These are phyloP conservation scores for Neurospora africana DNA, from an alignment of 495 filamentous ascomycete species.

Conservation along the genomic window DNA sequence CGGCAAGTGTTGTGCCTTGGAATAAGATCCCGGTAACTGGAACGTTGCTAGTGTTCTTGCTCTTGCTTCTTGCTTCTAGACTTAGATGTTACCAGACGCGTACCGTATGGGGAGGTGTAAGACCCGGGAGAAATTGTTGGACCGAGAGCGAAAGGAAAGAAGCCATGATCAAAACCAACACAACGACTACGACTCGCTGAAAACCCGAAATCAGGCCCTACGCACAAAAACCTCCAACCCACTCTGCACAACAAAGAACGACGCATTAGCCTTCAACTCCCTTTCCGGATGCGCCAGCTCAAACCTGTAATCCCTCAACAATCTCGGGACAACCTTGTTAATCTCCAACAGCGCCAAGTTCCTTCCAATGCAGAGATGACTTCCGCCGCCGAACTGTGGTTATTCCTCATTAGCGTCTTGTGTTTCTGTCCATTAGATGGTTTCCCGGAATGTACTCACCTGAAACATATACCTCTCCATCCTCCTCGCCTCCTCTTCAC, in stretches of 20 bases:
- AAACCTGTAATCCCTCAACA: constrained; percentile 41
- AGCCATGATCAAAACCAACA: background rate
- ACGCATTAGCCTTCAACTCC: constrained; percentile 37
- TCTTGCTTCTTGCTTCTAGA: background rate
- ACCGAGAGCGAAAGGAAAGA: background rate
- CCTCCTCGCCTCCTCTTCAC: constrained; percentile 30
- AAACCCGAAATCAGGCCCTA: constrained; percentile 5
- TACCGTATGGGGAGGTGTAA: background rate
- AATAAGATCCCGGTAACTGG: background rate
- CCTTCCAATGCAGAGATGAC: constrained; percentile 44
- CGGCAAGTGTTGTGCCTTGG: background rate
- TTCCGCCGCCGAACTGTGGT: constrained; percentile 42
- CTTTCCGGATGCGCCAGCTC: constrained; percentile 34
- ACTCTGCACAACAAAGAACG: constrained; percentile 45
- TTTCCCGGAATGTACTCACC: constrained; percentile 24
- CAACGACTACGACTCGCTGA: background rate
- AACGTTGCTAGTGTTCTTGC: background rate
- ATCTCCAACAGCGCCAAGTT: constrained; percentile 47
- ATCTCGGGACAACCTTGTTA: constrained; percentile 42
- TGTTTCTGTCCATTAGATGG: too few relatives aligned
- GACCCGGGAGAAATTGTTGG: background rate
- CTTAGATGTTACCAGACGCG: background rate
- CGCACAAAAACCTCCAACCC: constrained; percentile 35
- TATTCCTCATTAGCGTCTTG: background rate
- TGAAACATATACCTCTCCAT: constrained; percentile 44